Base-by-base conservation (phyloP, 139 green algal genomes). In the Chlamydomonas sp. region DNA sequence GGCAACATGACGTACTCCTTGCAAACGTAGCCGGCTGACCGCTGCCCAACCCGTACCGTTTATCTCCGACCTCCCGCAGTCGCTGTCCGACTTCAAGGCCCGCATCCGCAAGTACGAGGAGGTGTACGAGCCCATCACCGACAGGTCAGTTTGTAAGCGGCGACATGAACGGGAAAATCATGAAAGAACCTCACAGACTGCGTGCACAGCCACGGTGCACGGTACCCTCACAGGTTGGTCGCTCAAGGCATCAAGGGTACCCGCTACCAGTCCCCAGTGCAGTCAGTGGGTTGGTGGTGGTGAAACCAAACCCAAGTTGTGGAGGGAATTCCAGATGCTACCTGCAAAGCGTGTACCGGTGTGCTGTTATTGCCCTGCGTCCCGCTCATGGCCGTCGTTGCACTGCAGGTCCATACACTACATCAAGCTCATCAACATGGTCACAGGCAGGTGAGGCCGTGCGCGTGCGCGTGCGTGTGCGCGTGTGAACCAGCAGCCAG, bases 351-450 rank as follows among this genome's bases (percentile, higher is more conserved):
- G 64, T 69, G 12, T 69, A 12, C 64, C 12, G 64, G 64, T 12
- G 64, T 12, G 9, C 12, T 69, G 9, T 69, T 12, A 9, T 16
- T 68, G 63, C 8, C 8, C 8, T 68, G 8, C 63, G 10, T 12
- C 8, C 63, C 1, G 63, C 63, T 68, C 63, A 68, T 12, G 63
- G 8, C 8, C 63, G 63, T 12, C 1, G 63, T 12, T 68, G 1
- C 63, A 8, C 63, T 12, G 63, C 63, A 16, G 63, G 8, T 12
- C 63, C 69, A 64, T 98, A n/a, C 96, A 98, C 92, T 99, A 98
- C 95, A 98, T 99, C 89, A 99, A 99, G 92, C 94, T 99, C 64
- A 98, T 99, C 61, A 95, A 99, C 95, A 99, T 99, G 97, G 91
- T 59, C 79, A 89, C 57, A 62, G 2, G n/a, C 3, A 49, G 18